phyloP scores from a whole-genome alignment of 192 early-diverging fungal genomes.

The Umbelopsis vinacea region DNA sequence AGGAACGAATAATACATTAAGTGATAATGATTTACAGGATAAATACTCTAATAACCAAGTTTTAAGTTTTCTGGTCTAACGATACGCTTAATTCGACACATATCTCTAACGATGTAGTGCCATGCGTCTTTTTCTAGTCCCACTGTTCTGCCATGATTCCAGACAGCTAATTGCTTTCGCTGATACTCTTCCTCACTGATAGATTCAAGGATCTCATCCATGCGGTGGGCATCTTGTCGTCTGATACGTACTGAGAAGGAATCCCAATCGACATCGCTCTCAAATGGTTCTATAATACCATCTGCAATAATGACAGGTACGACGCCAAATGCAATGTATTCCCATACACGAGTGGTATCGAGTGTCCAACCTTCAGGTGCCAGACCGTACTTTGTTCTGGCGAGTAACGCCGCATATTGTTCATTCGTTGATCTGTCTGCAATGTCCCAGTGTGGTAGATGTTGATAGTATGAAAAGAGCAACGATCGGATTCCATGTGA shows the following conservation, averaged over 20 bases:
- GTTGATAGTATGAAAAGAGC: conserved; percentile 38
- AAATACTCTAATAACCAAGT: conserved; percentile 32
- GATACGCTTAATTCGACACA: conserved; percentile 41
- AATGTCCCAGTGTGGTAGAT: conserved; percentile 47
- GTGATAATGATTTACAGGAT: conserved; percentile 3
- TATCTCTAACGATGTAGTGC: conserved; percentile 51
- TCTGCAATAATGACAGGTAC: conserved; percentile 55
- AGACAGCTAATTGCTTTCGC: conserved; percentile 37
- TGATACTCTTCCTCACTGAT: conserved; percentile 50
- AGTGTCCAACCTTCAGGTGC: conserved; percentile 49
- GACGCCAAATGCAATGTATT: conserved; percentile 56
- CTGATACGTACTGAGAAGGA: conserved; percentile 42
- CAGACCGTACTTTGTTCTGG: conserved; percentile 47
- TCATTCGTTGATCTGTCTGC: conserved; percentile 28
- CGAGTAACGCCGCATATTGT: conserved; percentile 46
- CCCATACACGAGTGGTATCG: conserved; percentile 50
- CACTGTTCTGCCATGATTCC: conserved; percentile 45
- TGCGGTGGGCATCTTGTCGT: conserved; percentile 45
- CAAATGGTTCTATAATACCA: conserved; percentile 53
- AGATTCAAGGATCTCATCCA: conserved; percentile 35
- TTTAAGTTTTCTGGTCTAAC: conserved; percentile 30
- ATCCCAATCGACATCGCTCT: conserved; percentile 55
- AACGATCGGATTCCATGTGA: conserved; percentile 47
- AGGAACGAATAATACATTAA: neutral
- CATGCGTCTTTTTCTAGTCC: conserved; percentile 45